A percentile compares a stretch with the other conserved stretches of the same genome.
Evolutionary conservation across 163 green algal genomes (phyloP).

Genomic region (Chlamydomonas reinhardtii): DNA sequence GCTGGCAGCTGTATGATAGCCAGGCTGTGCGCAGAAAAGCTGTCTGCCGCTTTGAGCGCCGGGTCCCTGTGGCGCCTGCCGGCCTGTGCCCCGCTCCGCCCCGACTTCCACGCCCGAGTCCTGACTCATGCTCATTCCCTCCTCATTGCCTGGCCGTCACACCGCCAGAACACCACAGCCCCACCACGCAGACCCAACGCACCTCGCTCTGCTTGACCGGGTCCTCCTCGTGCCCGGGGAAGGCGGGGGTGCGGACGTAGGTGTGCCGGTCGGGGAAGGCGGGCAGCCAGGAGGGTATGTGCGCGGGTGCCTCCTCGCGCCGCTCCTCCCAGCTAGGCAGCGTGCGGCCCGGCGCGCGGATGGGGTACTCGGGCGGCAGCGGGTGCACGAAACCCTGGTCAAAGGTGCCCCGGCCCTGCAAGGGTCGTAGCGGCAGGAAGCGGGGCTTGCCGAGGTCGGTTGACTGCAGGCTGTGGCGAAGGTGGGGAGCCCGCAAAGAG

Average conservation of each 20-base stretch:
- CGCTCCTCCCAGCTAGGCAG: slow-evolving; percentile 75
- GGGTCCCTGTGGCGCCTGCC: too few species aligned
- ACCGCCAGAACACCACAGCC: too few species aligned
- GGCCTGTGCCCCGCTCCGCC: too few species aligned
- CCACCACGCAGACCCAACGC: neutral
- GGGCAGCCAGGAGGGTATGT: slow-evolving; percentile 84
- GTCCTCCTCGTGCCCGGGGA: slow-evolving; percentile 62
- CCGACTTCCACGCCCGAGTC: too few species aligned
- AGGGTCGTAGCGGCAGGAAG: neutral
- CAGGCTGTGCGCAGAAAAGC: too few species aligned
- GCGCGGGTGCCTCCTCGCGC: slow-evolving; percentile 72
- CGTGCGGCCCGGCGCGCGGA: slow-evolving; percentile 49
- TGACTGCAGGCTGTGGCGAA: too few species aligned
- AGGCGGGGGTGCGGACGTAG: slow-evolving; percentile 66
- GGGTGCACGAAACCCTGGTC: slow-evolving; percentile 70
- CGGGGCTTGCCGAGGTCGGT: too few species aligned
- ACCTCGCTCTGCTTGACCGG: slow-evolving; percentile 71
- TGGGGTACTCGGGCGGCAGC: slow-evolving; percentile 70
- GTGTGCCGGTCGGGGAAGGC: slow-evolving; percentile 91
- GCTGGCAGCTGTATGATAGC: too few species aligned
- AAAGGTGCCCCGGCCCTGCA: slow-evolving; percentile 26
- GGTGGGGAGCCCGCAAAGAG: neutral
- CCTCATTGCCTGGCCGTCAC: too few species aligned
- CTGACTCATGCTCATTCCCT: too few species aligned
- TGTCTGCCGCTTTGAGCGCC: too few species aligned